Percentiles rank a stretch among this genome's conserved stretches.
phyloP scores from a whole-genome alignment of 192 early-diverging fungal species.

The Diversispora epigaea region DNA sequence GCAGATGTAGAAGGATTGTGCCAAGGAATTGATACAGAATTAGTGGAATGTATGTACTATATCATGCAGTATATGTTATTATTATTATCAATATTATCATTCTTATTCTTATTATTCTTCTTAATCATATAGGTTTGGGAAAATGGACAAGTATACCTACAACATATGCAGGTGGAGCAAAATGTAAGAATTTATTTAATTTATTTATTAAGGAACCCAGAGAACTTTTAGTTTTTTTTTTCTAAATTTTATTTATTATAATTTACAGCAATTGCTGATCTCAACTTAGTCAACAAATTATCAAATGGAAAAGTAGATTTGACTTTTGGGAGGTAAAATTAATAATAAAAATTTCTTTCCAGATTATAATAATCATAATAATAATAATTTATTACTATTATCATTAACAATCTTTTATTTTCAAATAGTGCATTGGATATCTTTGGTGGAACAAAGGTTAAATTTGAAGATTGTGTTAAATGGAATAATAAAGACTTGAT shows the following conservation, averaged over 20 bases:
- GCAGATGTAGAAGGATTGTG: conserved; percentile 98
- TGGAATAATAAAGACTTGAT: conserved; percentile 57
- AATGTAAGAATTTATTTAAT: conserved; percentile 46
- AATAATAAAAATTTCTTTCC: too few relatives aligned
- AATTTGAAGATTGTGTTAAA: conserved; percentile 74
- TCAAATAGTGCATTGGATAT: conserved; percentile 85
- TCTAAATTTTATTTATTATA: not conserved
- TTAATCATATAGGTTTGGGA: conserved; percentile 54
- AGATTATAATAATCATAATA: not conserved
- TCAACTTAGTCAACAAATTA: conserved; percentile 74
- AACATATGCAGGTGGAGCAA: conserved; percentile 93
- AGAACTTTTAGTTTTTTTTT: not conserved
- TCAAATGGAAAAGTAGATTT: conserved; percentile 86
- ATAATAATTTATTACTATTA: not conserved
- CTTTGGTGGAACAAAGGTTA: conserved; percentile 86
- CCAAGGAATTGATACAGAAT: conserved; percentile 84
- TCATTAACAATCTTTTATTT: not conserved
- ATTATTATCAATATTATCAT: not conserved
- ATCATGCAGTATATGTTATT: not conserved
- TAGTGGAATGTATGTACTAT: conserved; percentile 64
- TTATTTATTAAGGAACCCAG: not conserved
- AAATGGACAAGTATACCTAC: conserved; percentile 85
- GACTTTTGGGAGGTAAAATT: conserved; percentile 90
- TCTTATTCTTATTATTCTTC: not conserved
- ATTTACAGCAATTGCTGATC: conserved; percentile 58